Evolutionary conservation across 2,329 filamentous ascomycete genomes (phyloP), one percentile per base, ranked within the genome.

Genomic region (Aspergillus sp.): DNA sequence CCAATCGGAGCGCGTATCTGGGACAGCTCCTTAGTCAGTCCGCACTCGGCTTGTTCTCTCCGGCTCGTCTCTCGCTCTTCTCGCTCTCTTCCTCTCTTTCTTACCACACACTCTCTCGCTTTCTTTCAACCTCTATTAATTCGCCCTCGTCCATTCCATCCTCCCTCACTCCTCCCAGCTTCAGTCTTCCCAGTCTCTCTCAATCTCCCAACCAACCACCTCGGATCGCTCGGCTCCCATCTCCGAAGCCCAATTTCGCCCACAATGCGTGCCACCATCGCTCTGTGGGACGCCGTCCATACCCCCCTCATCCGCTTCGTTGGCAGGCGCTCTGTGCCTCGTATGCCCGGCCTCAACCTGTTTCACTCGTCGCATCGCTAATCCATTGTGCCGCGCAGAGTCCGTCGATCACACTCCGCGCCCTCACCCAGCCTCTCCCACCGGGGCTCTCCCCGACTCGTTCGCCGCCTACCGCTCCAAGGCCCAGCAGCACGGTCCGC

Each of bases 401-500:
- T 53, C 60, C 17, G 43, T 67, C 33, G 62, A 67, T 44, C 73
- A 76, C 66, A 66, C 72, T 39, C 74, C 73, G 42, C 66, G 73
- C 41, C 63, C 64, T 39, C 75, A 75, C 59, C 75, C 73, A 30
- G 74, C 69, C 38, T 73, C 71, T 36, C 74, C 71, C 40, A 62
- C 66, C 24, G 53, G 66, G 35, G 52, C 60, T 38, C 71, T 78
- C 8, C 75, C 75, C 15, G 69, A 75, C 47, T 76, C 73, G 13
- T 79, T 79, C 57, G 72, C 72, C 36, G 58, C 64, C 45, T 78
- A 80, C 64, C 68, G 76, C 42, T 61, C 71, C 47, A 73, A 76
- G 61, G 75, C 74, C 30, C 72, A 75, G 53, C 74, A 78, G 53
- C 75, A 80, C 57, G 75, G 75, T 34, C 75, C 75, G n/a, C 64